Evolutionary conservation across 208 protist species (phyloP).

Genomic region (Trypanosoma vivax): DNA sequence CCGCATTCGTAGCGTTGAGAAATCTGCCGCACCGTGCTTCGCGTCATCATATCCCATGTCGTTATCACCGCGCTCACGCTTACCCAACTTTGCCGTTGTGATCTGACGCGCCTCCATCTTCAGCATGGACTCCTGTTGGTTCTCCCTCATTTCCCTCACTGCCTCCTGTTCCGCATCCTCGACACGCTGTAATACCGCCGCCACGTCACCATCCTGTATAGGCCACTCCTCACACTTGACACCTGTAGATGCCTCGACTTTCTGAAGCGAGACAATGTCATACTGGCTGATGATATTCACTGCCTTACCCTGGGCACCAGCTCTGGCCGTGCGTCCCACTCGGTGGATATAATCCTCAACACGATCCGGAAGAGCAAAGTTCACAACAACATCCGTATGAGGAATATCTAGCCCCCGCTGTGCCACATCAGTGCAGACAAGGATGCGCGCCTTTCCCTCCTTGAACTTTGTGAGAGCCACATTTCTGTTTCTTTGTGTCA

Average conservation of each 20-base stretch:
- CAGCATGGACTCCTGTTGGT: slow-evolving; percentile 73
- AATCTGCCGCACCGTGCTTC: slow-evolving; percentile 74
- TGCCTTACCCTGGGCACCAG: slow-evolving; percentile 90
- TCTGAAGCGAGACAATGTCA: slow-evolving; percentile 97
- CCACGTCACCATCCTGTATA: slow-evolving; percentile 68
- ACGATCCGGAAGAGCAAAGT: slow-evolving; percentile 95
- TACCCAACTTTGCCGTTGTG: slow-evolving; percentile 64
- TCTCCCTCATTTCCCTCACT: slow-evolving; percentile 82
- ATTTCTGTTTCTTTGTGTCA: slow-evolving; percentile 89
- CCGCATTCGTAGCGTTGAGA: slow-evolving; percentile 78
- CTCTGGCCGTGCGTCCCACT: slow-evolving; percentile 94
- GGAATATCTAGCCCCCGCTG: slow-evolving; percentile 97
- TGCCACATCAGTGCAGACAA: slow-evolving; percentile 91
- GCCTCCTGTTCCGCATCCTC: slow-evolving; percentile 90
- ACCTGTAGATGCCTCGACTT: slow-evolving; percentile 94
- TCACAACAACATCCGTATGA: slow-evolving; percentile 96
- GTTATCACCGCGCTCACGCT: slow-evolving; percentile 61
- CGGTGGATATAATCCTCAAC: slow-evolving; percentile 98
- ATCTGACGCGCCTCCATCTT: slow-evolving; percentile 62
- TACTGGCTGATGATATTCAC: slow-evolving; percentile 95
- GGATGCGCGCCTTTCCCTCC: slow-evolving; percentile 82
- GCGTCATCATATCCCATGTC: slow-evolving; percentile 86
- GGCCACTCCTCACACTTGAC: slow-evolving; percentile 90
- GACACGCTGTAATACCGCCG: slow-evolving; percentile 75
- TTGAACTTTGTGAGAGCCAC: slow-evolving; percentile 87